A percentile compares a stretch with the other conserved stretches of the same genome.
Conservation (phyloP, 345 rosid species). For the Bruguiera sexangula region DNA sequence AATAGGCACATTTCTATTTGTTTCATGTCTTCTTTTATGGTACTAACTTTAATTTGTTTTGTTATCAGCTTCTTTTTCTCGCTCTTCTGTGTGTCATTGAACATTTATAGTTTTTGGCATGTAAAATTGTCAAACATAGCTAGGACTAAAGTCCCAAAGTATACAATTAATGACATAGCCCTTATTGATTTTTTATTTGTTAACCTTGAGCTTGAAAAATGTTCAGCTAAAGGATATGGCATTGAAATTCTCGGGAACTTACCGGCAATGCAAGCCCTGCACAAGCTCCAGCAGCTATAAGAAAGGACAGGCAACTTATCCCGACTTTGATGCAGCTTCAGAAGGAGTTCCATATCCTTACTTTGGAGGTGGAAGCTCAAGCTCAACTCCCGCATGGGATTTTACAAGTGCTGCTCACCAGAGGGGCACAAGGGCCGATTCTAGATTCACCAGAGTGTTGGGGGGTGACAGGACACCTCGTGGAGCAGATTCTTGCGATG, state of each 20-base stretch:
- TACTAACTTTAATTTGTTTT: too few relatives aligned
- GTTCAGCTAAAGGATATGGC: constrained; percentile 94
- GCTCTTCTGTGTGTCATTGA: too few relatives aligned
- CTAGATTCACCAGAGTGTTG: constrained; percentile 43
- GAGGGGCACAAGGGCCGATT: constrained; percentile 36
- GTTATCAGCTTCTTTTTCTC: too few relatives aligned
- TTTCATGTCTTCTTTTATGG: too few relatives aligned
- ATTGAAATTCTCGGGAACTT: constrained; percentile 74
- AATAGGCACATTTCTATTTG: too few relatives aligned
- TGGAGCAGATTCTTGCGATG: constrained; percentile 57
- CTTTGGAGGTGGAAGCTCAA: constrained; percentile 68
- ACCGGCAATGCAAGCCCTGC: constrained; percentile 85
- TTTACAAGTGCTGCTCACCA: constrained; percentile 48
- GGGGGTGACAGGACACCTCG: constrained; percentile 60
- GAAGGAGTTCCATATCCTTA: constrained; percentile 79
- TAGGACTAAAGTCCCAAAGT: too few relatives aligned
- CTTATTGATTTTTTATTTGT: not conserved
- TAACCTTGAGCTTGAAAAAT: not conserved
- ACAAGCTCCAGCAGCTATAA: constrained; percentile 66
- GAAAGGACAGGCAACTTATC: constrained; percentile 55
- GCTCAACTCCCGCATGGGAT: constrained; percentile 98
- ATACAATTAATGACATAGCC: not conserved
- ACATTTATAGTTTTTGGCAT: too few relatives aligned
- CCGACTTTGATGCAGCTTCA: constrained; percentile 71
- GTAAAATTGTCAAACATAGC: too few relatives aligned